Evolutionary conservation across 345 rosid species (phyloP).

Genomic region (Linum trigynum): DNA sequence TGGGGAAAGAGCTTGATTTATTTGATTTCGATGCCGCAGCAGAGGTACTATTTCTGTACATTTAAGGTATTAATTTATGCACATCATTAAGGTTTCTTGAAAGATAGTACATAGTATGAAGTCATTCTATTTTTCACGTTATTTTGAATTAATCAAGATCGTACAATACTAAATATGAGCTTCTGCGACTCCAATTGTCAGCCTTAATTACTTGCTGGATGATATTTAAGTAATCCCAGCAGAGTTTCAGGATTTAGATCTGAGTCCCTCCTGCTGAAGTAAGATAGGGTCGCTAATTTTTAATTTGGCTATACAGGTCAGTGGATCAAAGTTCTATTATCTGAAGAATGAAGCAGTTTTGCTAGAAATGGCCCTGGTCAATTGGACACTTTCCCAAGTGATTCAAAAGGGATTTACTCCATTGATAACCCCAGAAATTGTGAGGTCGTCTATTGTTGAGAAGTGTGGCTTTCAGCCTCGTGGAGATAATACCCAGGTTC

Average conservation of each 20-base stretch:
- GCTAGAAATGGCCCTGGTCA: constrained; percentile 83
- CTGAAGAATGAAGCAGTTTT: constrained; percentile 88
- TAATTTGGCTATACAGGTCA: constrained; percentile 45
- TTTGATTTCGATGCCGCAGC: constrained; percentile 79
- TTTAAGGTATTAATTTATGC: too few species aligned
- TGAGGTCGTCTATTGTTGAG: constrained; percentile 81
- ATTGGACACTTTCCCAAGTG: constrained; percentile 83
- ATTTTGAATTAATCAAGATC: too few species aligned
- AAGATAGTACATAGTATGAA: too few species aligned
- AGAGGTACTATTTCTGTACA: constrained; percentile 31
- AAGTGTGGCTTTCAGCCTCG: constrained; percentile 99
- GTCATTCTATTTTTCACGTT: too few species aligned
- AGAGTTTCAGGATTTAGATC: neutral
- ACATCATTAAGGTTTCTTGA: too few species aligned
- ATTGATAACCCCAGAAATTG: constrained; percentile 78
- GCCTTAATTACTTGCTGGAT: neutral
- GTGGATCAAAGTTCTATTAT: constrained; percentile 94
- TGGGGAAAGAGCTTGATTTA: constrained; percentile 83
- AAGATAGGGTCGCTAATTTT: neutral
- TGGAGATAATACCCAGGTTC: constrained; percentile 92
- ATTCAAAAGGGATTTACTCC: constrained; percentile 77
- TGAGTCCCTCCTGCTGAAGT: too few species aligned
- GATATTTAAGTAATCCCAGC: neutral
- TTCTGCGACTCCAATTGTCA: neutral
- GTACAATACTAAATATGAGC: too few species aligned